Evolutionary conservation across 768 basidiomycete genomes (phyloP).

Genomic region (Russula compacta): DNA sequence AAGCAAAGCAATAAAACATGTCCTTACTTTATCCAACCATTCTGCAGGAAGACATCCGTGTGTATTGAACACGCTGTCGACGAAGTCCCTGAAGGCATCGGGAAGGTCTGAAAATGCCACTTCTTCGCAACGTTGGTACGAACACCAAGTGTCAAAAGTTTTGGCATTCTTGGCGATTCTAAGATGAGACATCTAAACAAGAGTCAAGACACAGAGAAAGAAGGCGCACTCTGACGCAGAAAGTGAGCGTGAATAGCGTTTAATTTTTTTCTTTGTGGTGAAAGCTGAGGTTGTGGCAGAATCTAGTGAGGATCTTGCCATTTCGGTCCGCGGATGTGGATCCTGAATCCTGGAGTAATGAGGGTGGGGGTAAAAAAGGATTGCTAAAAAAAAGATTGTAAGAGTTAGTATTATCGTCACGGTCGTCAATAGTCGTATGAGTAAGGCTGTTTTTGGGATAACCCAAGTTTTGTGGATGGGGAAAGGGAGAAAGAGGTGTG

Average conservation of each 20-base stretch:
- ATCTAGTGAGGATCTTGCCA: constrained; percentile 8
- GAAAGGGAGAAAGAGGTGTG: background rate
- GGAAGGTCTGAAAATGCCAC: constrained; percentile 40
- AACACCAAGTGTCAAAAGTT: constrained; percentile 44
- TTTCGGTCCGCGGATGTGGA: background rate
- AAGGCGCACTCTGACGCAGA: constrained; percentile 11
- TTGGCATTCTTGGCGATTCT: constrained; percentile 43
- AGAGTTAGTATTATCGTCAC: constrained; percentile 6
- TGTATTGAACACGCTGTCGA: constrained; percentile 33
- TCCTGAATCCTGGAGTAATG: background rate
- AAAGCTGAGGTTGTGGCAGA: background rate
- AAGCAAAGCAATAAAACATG: background rate
- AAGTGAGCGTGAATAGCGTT: background rate
- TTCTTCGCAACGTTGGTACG: constrained; percentile 41
- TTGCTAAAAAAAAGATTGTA: constrained; percentile 7
- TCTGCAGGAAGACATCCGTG: constrained; percentile 29
- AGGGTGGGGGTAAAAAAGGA: background rate
- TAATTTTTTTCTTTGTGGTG: background rate
- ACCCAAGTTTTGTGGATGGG: constrained; percentile 4
- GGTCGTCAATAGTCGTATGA: background rate
- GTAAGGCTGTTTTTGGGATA: background rate
- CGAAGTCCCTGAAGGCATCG: constrained; percentile 28
- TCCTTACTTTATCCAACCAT: constrained; percentile 37
- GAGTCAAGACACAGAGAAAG: background rate
- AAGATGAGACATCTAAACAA: background rate